Evolutionary conservation across 768 basidiomycete species (phyloP), one percentile per base, ranked within the genome.

Genomic region (Suillus decipiens): DNA sequence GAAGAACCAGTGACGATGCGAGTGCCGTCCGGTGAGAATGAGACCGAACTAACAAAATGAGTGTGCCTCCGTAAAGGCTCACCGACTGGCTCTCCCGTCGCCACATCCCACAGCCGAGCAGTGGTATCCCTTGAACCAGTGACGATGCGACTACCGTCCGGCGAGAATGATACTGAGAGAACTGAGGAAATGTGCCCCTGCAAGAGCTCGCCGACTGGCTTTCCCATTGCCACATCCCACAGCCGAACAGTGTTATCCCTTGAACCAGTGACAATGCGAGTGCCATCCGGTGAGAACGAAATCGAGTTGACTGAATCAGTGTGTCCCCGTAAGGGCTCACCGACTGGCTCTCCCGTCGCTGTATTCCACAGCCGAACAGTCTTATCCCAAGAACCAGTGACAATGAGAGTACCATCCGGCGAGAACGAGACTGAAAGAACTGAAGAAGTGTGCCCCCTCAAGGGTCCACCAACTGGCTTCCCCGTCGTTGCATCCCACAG

Each of bases 11-110:
- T 43, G 42, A 43, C 42, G 19, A 43, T 43, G 19, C 9, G 9
- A n/a, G 19, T 43, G 42, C 42, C 3, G 9, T 43, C 42, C 8
- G 42, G 42, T 1, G 19, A 43, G 42, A 43, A 43, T 3, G 19
- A 43, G 8, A 43, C 42, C 19, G 42, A 43, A 3, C 0, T 0
- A 5, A 43, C 42, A 3, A 0, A 4, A 10, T 0, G 0, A 4
- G 19, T 10, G 42, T 43, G 42, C 19, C 42, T 19, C 42, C 42
- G 9, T 8, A 43, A 43, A 19, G 42, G 42, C 19, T 10, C 17
- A 10, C 19, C 19, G 9, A 43, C 8, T n/a, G 19, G 42, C 42
- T 43, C 19, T 8, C 42, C 19, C 1, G 9, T 43, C 9, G 19
- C 42, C 4, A 19, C 42, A 43, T 43, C 19, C 19, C 42, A 43